These are phyloP conservation scores for Hypholoma fasciculare DNA, from an alignment of 768 basidiomycete species.

Conservation along the genomic window DNA sequence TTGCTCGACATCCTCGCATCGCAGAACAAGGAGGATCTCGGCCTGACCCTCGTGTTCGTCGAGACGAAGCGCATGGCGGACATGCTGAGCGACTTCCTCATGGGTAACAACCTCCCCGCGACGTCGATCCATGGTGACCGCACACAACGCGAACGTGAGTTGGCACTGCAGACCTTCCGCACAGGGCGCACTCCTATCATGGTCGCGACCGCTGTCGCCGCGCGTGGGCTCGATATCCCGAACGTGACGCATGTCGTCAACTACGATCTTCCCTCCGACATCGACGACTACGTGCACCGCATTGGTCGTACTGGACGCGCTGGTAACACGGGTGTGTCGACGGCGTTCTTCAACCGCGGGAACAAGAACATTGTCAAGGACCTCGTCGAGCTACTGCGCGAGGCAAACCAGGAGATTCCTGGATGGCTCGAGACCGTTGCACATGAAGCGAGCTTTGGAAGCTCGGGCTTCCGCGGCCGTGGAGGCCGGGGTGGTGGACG, in stretches of 20 bases:
- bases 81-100: slow-evolving; percentile 94
- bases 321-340: slow-evolving; percentile 93
- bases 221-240: slow-evolving; percentile 98
- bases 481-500: slow-evolving; percentile 63
- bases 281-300: slow-evolving; percentile 98
- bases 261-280: slow-evolving; percentile 96
- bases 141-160: slow-evolving; percentile 96
- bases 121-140: slow-evolving; percentile 99
- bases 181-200: slow-evolving; percentile 93
- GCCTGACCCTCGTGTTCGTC: slow-evolving; percentile 94
- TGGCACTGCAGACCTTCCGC: slow-evolving; percentile 93
- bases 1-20: slow-evolving; percentile 91
- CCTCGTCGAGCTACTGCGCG: slow-evolving; percentile 88
- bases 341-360: slow-evolving; percentile 94
- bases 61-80: slow-evolving; percentile 99
- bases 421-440: slow-evolving; percentile 86
- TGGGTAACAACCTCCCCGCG: slow-evolving; percentile 77
- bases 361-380: slow-evolving; percentile 93
- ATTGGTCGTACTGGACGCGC: slow-evolving; percentile 99
- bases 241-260: slow-evolving; percentile 99
- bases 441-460: slow-evolving; percentile 76
- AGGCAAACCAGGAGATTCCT: slow-evolving; percentile 96
- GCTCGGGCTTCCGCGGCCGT: slow-evolving; percentile 53
- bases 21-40: slow-evolving; percentile 58
- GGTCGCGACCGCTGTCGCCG: slow-evolving; percentile 98